Percentiles rank a stretch among this genome's conserved stretches.
Conservation (phyloP, 805 yeast species). For the Metschnikowia continentalis region DNA sequence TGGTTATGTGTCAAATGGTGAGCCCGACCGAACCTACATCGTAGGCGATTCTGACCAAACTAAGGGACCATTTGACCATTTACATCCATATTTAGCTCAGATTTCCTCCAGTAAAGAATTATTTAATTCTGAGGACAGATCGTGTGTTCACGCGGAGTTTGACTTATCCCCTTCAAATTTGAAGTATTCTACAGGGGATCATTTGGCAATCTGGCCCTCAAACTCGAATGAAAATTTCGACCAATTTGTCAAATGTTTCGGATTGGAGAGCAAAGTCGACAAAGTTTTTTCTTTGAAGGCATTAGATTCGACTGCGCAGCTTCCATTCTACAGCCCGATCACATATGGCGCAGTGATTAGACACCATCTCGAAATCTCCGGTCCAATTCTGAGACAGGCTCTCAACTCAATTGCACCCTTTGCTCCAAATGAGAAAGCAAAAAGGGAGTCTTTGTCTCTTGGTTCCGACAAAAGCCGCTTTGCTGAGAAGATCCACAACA, state of each 20-base stretch:
- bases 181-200: conserved; percentile 93
- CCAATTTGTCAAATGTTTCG: conserved; percentile 62
- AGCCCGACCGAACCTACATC: conserved; percentile 57
- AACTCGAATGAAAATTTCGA: conserved; percentile 73
- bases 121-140: conserved; percentile 59
- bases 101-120: conserved; percentile 61
- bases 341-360: conserved; percentile 85
- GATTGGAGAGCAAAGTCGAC: conserved; percentile 48
- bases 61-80: conserved; percentile 72
- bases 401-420: conserved; percentile 69
- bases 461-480: conserved; percentile 68
- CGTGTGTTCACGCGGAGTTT: conserved; percentile 87
- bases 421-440: conserved; percentile 66
- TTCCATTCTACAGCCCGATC: conserved; percentile 74
- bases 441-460: conserved; percentile 46
- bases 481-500: conserved; percentile 56
- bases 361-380: conserved; percentile 85
- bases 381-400: conserved; percentile 89
- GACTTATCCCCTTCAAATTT: conserved; percentile 72
- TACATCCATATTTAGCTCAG: conserved; percentile 80
- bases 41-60: conserved; percentile 29
- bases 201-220: conserved; percentile 91
- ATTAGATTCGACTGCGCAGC: conserved; percentile 61
- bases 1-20: conserved; percentile 58
- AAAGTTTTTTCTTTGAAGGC: conserved; percentile 60